Evolutionary conservation across 768 basidiomycete species (phyloP).

Genomic region (Xerocomellus dryophilus): DNA sequence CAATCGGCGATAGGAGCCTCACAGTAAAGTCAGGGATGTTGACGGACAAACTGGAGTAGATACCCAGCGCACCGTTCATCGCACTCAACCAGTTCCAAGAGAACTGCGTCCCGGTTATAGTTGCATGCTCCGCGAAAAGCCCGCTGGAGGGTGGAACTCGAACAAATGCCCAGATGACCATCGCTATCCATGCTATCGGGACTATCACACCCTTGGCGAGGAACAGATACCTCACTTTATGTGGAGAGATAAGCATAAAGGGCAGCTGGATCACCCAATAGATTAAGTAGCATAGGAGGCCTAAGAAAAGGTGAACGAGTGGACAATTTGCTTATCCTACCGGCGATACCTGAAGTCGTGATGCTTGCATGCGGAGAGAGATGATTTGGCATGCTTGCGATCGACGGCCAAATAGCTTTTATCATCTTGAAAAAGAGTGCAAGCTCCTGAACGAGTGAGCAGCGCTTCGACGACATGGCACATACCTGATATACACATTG

Average conservation of each 20-base stretch:
- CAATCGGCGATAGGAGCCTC: not conserved
- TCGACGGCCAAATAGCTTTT: slow-evolving; percentile 80
- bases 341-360: slow-evolving; percentile 51
- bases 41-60: slow-evolving; percentile 68
- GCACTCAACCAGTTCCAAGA: slow-evolving; percentile 80
- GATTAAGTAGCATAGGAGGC: slow-evolving; percentile 72
- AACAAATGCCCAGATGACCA: slow-evolving; percentile 78
- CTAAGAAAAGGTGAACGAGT: slow-evolving; percentile 29
- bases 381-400: slow-evolving; percentile 60
- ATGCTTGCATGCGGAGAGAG: slow-evolving; percentile 57
- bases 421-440: slow-evolving; percentile 48
- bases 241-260: slow-evolving; percentile 72
- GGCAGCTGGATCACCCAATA: slow-evolving; percentile 79
- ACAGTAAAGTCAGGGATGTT: slow-evolving; percentile 87
- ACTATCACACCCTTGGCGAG: slow-evolving; percentile 64
- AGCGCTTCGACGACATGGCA: not conserved
- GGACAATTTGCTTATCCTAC: not conserved
- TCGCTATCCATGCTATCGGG: slow-evolving; percentile 62
- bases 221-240: slow-evolving; percentile 76
- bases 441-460: not conserved
- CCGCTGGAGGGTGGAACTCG: slow-evolving; percentile 62
- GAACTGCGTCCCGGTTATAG: slow-evolving; percentile 44
- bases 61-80: slow-evolving; percentile 73
- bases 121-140: slow-evolving; percentile 51
- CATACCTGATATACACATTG: slow-evolving; percentile 66